These are phyloP conservation scores for Ilyonectria mors-panacis DNA, from an alignment of 2,329 filamentous ascomycete species.

Conservation along the genomic window DNA sequence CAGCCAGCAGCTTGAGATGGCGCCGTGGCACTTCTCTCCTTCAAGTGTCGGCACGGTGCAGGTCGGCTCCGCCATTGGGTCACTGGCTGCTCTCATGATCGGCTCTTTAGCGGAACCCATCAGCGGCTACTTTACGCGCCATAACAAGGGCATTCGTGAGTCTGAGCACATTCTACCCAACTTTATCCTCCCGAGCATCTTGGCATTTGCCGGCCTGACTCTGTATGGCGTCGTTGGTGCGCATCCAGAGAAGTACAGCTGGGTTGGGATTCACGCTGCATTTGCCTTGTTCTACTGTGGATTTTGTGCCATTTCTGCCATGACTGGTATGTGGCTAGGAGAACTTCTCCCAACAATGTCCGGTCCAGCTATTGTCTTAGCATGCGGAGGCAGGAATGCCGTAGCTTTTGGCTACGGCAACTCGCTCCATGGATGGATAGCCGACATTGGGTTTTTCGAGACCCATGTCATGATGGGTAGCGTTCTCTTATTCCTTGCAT, in stretches of 20 bases:
- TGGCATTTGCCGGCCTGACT: not conserved
- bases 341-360: not conserved
- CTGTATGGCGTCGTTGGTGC: not conserved
- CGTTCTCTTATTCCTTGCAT: not conserved
- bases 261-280: not conserved
- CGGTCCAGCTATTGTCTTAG: not conserved
- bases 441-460: not conserved
- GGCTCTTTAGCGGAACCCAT: not conserved
- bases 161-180: not conserved
- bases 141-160: not conserved
- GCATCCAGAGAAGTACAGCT: slow-evolving; percentile 1
- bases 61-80: not conserved
- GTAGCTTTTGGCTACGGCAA: not conserved
- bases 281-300: slow-evolving; percentile 1
- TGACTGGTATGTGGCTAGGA: not conserved
- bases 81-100: not conserved
- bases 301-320: slow-evolving; percentile 4
- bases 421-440: not conserved
- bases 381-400: slow-evolving; percentile 1
- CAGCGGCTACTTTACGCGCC: not conserved
- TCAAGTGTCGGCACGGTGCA: not conserved
- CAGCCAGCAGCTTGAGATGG: not conserved
- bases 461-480: not conserved
- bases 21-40: slow-evolving; percentile 3
- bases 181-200: not conserved